These are phyloP conservation scores for Fraxinus sp. DNA, from an alignment of 305 asterid species.

Conservation along the genomic window DNA sequence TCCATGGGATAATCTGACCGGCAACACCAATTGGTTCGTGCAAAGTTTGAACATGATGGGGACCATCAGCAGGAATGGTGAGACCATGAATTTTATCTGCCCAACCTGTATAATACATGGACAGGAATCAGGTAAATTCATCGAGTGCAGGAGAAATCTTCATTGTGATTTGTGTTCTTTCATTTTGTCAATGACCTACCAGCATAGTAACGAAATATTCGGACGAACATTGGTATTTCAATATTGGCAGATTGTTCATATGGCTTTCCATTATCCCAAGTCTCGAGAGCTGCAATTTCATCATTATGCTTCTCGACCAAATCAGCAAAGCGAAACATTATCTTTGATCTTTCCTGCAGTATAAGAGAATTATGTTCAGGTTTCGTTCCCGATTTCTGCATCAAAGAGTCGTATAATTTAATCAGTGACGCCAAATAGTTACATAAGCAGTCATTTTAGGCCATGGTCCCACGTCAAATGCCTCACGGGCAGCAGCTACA, in stretches of 20 bases:
- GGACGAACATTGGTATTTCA: conserved; percentile 84
- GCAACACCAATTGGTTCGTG: conserved; percentile 97
- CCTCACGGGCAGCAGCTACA: conserved; percentile 93
- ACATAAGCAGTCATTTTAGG: conserved; percentile 94
- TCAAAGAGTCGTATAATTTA: background rate
- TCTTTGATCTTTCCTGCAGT: conserved; percentile 80
- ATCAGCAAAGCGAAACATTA: conserved; percentile 80
- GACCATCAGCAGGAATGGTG: conserved; percentile 88
- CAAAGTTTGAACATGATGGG: conserved; percentile 83
- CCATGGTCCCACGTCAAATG: conserved; percentile 97
- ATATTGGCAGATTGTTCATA: conserved; percentile 67
- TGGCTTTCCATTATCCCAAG: conserved; percentile 91
- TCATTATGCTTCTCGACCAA: conserved; percentile 86
- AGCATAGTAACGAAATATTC: conserved; percentile 84
- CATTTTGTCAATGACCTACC: conserved; percentile 48
- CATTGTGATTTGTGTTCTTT: background rate
- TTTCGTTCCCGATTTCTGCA: background rate
- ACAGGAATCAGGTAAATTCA: background rate
- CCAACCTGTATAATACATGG: conserved; percentile 65
- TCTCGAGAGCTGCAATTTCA: conserved; percentile 87
- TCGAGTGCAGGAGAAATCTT: background rate
- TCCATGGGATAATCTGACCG: conserved; percentile 97
- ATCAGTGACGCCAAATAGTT: conserved; percentile 21
- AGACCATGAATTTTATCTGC: conserved; percentile 94
- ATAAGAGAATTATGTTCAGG: conserved; percentile 14